Conservation (phyloP, 176 grass and related monocot species). For the Cymbopogon citratus region DNA sequence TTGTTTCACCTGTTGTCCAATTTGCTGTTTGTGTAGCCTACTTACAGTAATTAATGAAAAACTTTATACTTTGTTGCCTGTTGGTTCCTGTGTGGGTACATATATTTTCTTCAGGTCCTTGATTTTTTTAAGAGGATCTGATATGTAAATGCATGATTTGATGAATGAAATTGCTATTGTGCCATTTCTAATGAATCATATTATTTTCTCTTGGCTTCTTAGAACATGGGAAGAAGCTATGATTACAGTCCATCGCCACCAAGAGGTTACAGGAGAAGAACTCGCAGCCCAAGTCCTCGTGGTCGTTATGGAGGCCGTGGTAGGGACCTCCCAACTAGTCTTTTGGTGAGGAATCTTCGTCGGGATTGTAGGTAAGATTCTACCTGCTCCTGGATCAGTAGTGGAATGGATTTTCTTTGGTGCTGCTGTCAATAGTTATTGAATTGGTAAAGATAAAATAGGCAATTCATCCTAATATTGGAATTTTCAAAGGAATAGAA, state of each 20-base stretch:
- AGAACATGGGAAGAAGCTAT: slow-evolving; percentile 58
- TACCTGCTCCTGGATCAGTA: not conserved
- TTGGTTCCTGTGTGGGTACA: no score
- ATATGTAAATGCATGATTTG: not conserved
- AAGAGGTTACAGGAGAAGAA: slow-evolving; percentile 62
- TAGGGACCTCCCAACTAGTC: slow-evolving; percentile 78
- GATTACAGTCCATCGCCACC: slow-evolving; percentile 65
- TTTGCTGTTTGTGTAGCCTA: not conserved
- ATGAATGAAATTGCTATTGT: not conserved
- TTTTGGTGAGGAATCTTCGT: slow-evolving; percentile 81
- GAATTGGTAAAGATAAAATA: not conserved
- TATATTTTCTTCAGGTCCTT: no score
- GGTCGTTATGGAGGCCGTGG: slow-evolving; percentile 41
- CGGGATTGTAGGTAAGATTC: slow-evolving; percentile 57
- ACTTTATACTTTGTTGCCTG: not conserved
- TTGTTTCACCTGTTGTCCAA: not conserved
- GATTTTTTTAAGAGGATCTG: not conserved
- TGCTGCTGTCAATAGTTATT: not conserved
- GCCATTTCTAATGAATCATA: not conserved
- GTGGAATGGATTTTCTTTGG: not conserved
- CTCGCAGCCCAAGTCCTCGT: slow-evolving; percentile 65
- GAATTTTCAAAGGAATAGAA: not conserved
- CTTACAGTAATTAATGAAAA: not conserved
- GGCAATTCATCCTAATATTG: not conserved
- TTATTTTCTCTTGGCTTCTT: not conserved